Percentiles rank a stretch among this genome's conserved stretches.
Evolutionary conservation across 176 grass and related monocot species (phyloP).

Genomic region (Avena insularis): DNA sequence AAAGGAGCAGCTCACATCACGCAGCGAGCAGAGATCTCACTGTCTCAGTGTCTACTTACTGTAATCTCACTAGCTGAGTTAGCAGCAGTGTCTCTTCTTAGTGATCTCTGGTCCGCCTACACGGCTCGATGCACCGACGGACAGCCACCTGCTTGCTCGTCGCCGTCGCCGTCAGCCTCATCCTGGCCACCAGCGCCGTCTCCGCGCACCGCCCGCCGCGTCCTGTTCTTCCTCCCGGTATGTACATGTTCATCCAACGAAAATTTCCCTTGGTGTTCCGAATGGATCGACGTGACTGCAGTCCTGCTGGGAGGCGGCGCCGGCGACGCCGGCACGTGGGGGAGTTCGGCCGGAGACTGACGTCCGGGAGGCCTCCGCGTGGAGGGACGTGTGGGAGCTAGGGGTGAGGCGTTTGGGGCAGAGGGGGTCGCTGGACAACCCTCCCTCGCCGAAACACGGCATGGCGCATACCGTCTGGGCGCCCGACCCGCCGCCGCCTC

Average conservation of each 20-base stretch:
- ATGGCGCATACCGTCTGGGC: background rate
- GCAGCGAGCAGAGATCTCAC: background rate
- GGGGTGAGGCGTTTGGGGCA: background rate
- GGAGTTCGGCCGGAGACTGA: no score
- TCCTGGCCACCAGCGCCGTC: background rate
- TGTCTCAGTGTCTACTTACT: background rate
- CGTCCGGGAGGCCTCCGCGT: background rate
- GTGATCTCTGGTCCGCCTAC: background rate
- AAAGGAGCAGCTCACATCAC: background rate
- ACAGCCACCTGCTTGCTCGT: background rate
- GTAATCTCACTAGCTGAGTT: background rate
- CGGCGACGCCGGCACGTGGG: background rate
- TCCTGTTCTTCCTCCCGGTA: background rate
- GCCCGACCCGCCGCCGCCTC: background rate
- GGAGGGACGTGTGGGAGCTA: background rate
- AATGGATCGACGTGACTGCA: background rate
- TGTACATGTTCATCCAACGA: no score
- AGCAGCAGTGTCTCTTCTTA: background rate
- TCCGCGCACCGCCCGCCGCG: background rate
- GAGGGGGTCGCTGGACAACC: background rate
- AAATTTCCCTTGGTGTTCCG: background rate
- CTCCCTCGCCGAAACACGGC: slow-evolving; percentile 25
- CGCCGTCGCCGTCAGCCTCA: background rate
- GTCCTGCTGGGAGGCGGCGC: background rate
- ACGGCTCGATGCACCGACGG: background rate